Percentiles rank a stretch among this genome's conserved stretches.
Evolutionary conservation across 1,284 basidiomycete species (phyloP).

Genomic region (Rhizopogon parksii): DNA sequence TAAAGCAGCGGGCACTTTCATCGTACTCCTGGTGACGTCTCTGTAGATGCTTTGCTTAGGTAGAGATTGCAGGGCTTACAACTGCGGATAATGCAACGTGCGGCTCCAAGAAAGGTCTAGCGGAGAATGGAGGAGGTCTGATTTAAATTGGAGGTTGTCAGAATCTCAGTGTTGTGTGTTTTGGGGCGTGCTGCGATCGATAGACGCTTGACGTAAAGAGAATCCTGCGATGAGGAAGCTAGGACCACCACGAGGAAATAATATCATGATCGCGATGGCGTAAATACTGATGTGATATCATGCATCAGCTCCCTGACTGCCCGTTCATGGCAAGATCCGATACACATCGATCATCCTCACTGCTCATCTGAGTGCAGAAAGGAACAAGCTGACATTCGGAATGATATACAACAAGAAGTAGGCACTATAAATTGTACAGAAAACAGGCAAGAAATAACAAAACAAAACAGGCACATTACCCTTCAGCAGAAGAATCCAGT

Average conservation of each 20-base stretch:
- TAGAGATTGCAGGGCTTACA: slow-evolving; percentile 36
- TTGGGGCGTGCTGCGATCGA: slow-evolving; percentile 47
- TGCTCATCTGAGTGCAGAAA: background rate
- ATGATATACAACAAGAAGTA: background rate
- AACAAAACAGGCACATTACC: background rate
- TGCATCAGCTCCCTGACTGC: background rate
- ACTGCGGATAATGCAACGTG: slow-evolving; percentile 37
- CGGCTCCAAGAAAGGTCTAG: slow-evolving; percentile 30
- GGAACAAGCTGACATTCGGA: background rate
- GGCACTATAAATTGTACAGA: background rate
- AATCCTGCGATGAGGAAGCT: slow-evolving; percentile 18
- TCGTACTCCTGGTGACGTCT: slow-evolving; percentile 1
- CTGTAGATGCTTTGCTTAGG: slow-evolving; percentile 30
- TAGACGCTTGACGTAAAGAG: slow-evolving; percentile 33
- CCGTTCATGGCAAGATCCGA: too few relatives aligned
- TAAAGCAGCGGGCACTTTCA: slow-evolving; percentile 25
- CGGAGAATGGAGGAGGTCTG: slow-evolving; percentile 28
- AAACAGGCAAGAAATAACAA: background rate
- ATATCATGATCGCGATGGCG: slow-evolving; percentile 37
- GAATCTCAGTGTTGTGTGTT: slow-evolving; percentile 32
- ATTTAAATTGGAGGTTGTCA: slow-evolving; percentile 11
- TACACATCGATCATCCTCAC: background rate
- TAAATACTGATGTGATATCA: slow-evolving; percentile 10
- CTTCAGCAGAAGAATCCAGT: background rate
- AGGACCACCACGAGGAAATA: slow-evolving; percentile 15